These are phyloP conservation scores for Ogataea hybrid DNA, from an alignment of 1,139 yeast species.

Conservation along the genomic window DNA sequence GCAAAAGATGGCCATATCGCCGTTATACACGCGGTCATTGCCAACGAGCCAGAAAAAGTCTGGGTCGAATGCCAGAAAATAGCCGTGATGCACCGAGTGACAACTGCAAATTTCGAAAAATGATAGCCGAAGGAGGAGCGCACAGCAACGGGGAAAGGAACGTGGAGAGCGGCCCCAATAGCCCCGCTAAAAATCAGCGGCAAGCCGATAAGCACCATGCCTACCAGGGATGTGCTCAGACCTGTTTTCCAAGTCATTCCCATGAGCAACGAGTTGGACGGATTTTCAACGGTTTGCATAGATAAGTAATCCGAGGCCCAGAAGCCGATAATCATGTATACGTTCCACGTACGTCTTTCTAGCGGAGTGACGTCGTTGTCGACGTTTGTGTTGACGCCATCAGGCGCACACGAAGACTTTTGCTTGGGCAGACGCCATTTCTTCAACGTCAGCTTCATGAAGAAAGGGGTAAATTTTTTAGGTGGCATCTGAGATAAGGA, in stretches of 20 bases:
- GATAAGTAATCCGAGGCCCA: conserved; percentile 34
- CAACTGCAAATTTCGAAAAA: conserved; percentile 35
- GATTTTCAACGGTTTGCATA: conserved; percentile 27
- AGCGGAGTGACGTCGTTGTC: conserved; percentile 34
- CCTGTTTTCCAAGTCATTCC: conserved; percentile 39
- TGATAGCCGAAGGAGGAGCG: conserved; percentile 37
- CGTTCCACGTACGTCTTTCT: conserved; percentile 31
- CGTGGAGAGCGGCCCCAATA: conserved; percentile 37
- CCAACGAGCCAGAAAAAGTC: conserved; percentile 38
- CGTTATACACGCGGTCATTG: conserved; percentile 42
- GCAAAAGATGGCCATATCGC: conserved; percentile 25
- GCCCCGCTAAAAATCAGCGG: conserved; percentile 37
- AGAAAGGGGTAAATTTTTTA: background rate
- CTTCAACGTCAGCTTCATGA: conserved; percentile 13
- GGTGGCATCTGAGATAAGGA: too few species aligned
- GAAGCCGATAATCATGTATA: conserved; percentile 32
- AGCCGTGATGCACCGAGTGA: conserved; percentile 37
- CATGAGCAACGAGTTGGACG: conserved; percentile 26
- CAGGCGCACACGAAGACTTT: conserved; percentile 29
- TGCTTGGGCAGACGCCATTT: conserved; percentile 31
- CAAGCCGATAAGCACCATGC: conserved; percentile 34
- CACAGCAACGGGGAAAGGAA: conserved; percentile 37
- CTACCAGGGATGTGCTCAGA: conserved; percentile 32
- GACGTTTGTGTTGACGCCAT: conserved; percentile 29
- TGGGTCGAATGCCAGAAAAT: conserved; percentile 39